A percentile compares a stretch with the other conserved stretches of the same genome.
These are phyloP conservation scores for Starmerella vaccinii DNA, from an alignment of 805 yeast species.

Conservation along the genomic window DNA sequence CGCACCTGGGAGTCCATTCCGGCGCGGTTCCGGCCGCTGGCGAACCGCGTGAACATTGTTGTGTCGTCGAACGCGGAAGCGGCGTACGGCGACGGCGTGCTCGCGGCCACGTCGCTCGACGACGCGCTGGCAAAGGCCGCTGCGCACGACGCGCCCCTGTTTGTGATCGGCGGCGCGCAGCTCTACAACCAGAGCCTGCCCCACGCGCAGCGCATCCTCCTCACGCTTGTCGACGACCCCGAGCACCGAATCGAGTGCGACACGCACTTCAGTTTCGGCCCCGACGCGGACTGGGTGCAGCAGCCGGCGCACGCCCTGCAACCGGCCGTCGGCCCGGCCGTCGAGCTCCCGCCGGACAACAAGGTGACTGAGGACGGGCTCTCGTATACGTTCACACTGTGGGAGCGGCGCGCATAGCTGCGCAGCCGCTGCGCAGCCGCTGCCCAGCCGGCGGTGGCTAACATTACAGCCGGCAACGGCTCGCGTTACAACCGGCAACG, in stretches of 20 bases:
- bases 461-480: neutral
- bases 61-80: slow-evolving; percentile 42
- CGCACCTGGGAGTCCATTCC: slow-evolving; percentile 96
- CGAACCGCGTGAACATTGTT: slow-evolving; percentile 63
- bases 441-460: too few relatives aligned
- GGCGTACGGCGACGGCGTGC: slow-evolving; percentile 25
- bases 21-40: slow-evolving; percentile 66
- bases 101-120: slow-evolving; percentile 37
- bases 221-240: slow-evolving; percentile 54
- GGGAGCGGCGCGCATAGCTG: slow-evolving; percentile 25
- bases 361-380: slow-evolving; percentile 40
- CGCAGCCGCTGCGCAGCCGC: neutral
- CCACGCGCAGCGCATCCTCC: slow-evolving; percentile 44
- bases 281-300: slow-evolving; percentile 28
- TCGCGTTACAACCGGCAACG: neutral
- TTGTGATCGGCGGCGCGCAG: slow-evolving; percentile 89
- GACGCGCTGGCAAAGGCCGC: slow-evolving; percentile 33
- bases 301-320: slow-evolving; percentile 33
- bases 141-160: slow-evolving; percentile 27
- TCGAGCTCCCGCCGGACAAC: slow-evolving; percentile 22
- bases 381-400: slow-evolving; percentile 51
- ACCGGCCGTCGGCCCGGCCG: slow-evolving; percentile 32
- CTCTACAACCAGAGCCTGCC: slow-evolving; percentile 53
- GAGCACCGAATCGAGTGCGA: slow-evolving; percentile 47
- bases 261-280: slow-evolving; percentile 44